Percentiles rank a stretch among this genome's conserved stretches.
Conservation (phyloP, 2,329 filamentous ascomycete genomes). For the Neofusicoccum ribis region DNA sequence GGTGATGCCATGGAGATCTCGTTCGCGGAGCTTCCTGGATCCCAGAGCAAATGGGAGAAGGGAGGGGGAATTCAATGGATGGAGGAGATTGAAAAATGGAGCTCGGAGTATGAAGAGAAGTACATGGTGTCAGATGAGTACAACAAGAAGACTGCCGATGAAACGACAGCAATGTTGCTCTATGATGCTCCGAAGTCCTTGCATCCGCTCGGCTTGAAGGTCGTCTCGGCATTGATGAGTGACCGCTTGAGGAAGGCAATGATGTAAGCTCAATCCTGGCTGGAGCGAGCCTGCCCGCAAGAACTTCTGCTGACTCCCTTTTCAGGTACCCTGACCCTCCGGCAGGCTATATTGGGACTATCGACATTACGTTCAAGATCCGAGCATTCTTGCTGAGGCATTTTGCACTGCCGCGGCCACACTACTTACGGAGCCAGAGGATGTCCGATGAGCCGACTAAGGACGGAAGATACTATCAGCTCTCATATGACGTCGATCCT, state of each 20-base stretch:
- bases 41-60: conserved; percentile 45
- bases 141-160: conserved; percentile 51
- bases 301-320: not conserved
- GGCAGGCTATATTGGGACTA: conserved; percentile 34
- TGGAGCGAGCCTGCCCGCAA: conserved; percentile 43
- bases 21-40: conserved; percentile 48
- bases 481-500: conserved; percentile 61
- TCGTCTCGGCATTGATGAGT: conserved; percentile 63
- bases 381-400: conserved; percentile 61
- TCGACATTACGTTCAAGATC: conserved; percentile 50
- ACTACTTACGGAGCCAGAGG: conserved; percentile 30
- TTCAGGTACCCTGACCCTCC: conserved; percentile 42
- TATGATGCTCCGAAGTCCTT: conserved; percentile 53
- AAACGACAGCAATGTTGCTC: conserved; percentile 62
- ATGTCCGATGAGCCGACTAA: conserved; percentile 49
- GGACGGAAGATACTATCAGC: conserved; percentile 49
- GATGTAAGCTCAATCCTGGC: conserved; percentile 33
- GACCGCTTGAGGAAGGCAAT: conserved; percentile 65
- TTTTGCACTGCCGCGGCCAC: conserved; percentile 60
- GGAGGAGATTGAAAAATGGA: conserved; percentile 54
- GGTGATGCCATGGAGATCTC: conserved; percentile 70
- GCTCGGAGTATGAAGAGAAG: conserved; percentile 57
- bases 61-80: conserved; percentile 51
- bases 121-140: conserved; percentile 53
- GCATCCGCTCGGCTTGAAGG: conserved; percentile 50